Evolutionary conservation across 2,329 filamentous ascomycete species (phyloP).

Genomic region (Reticulascus tulasneorum): DNA sequence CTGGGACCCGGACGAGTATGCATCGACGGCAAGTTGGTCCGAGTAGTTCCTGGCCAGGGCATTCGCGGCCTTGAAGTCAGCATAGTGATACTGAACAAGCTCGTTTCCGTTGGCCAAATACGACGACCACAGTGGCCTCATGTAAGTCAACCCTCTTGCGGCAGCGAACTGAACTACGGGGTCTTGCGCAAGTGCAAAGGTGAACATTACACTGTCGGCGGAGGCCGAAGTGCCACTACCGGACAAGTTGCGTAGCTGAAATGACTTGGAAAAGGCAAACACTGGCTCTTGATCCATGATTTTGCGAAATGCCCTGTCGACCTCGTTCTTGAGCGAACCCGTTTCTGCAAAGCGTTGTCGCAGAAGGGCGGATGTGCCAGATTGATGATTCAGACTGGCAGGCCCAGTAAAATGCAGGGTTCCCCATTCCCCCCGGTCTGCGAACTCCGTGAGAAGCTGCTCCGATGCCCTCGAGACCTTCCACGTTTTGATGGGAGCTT

Average conservation of each 20-base stretch:
- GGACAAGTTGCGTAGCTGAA: constrained; percentile 39
- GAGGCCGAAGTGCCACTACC: constrained; percentile 13
- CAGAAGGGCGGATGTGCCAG: constrained; percentile 62
- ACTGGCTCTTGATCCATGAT: constrained; percentile 78
- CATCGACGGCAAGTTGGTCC: constrained; percentile 64
- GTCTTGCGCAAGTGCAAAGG: constrained; percentile 72
- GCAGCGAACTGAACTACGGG: constrained; percentile 77
- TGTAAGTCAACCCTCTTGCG: constrained; percentile 68
- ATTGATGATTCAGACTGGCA: constrained; percentile 62
- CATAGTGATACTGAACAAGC: constrained; percentile 72
- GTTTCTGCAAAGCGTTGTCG: constrained; percentile 66
- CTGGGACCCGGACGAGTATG: constrained; percentile 67
- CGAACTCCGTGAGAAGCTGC: constrained; percentile 68
- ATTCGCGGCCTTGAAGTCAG: constrained; percentile 64
- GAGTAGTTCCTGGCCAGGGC: constrained; percentile 70
- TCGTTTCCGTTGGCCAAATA: constrained; percentile 62
- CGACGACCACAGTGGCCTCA: constrained; percentile 76
- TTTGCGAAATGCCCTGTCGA: constrained; percentile 62
- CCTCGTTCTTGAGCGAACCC: constrained; percentile 60
- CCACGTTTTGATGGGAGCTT: constrained; percentile 59
- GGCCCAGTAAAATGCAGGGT: constrained; percentile 74
- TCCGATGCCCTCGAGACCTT: constrained; percentile 56
- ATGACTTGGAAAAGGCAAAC: constrained; percentile 71
- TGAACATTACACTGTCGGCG: constrained; percentile 64
- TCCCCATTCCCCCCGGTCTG: constrained; percentile 80